Evolutionary conservation across 1,284 basidiomycete genomes (phyloP).

Genomic region (Mycosarcoma maydis): DNA sequence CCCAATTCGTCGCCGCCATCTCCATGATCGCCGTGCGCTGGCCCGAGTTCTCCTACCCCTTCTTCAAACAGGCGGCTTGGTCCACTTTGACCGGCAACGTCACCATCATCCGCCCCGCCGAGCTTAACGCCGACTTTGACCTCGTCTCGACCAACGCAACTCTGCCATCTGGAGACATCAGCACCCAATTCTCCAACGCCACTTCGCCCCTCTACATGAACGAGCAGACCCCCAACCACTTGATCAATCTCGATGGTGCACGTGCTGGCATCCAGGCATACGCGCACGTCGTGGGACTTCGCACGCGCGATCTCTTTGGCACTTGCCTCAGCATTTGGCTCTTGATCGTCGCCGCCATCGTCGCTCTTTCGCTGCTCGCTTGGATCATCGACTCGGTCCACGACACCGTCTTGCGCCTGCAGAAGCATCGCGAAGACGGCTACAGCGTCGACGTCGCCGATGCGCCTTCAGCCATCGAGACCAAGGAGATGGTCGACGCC

Average conservation of each 20-base stretch:
- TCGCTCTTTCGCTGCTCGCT: slow-evolving; percentile 76
- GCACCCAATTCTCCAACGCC: slow-evolving; percentile 74
- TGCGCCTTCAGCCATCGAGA: slow-evolving; percentile 7
- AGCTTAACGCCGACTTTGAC: slow-evolving; percentile 20
- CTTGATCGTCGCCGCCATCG: slow-evolving; percentile 77
- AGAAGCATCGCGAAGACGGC: slow-evolving; percentile 45
- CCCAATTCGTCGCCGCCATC: slow-evolving; percentile 79
- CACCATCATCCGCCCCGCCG: slow-evolving; percentile 40
- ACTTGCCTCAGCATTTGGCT: slow-evolving; percentile 85
- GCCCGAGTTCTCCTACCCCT: slow-evolving; percentile 85
- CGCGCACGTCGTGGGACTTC: slow-evolving; percentile 80
- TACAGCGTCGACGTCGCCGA: slow-evolving; percentile 20
- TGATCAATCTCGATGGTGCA: slow-evolving; percentile 72
- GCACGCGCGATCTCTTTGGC: slow-evolving; percentile 83
- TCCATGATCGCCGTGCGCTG: slow-evolving; percentile 93
- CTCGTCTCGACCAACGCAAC: slow-evolving; percentile 44
- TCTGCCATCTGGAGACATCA: slow-evolving; percentile 50
- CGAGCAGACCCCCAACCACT: slow-evolving; percentile 74
- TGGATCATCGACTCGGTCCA: slow-evolving; percentile 69
- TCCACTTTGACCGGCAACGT: slow-evolving; percentile 66
- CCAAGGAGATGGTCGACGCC: slow-evolving; percentile 19
- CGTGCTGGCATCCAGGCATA: slow-evolving; percentile 78
- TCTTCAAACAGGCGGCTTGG: slow-evolving; percentile 61
- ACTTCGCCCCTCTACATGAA: slow-evolving; percentile 83
- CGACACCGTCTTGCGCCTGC: slow-evolving; percentile 29